These are phyloP conservation scores for Trapa incisa DNA, from an alignment of 345 rosid genomes.

Conservation along the genomic window DNA sequence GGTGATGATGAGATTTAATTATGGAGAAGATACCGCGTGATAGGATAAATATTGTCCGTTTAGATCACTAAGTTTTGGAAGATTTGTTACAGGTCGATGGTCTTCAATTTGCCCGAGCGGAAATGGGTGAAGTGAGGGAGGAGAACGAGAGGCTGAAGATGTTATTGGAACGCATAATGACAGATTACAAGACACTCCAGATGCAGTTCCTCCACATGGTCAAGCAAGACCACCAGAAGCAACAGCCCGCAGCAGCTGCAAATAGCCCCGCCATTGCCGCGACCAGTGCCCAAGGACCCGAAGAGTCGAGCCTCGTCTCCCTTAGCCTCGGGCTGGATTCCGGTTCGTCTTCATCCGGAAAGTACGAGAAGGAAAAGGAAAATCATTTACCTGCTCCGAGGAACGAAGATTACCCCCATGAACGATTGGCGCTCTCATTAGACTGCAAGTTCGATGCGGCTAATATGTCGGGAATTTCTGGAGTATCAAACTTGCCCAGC, in stretches of 20 bases:
- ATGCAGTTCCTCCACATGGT: constrained; percentile 36
- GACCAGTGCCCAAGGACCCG: constrained; percentile 9
- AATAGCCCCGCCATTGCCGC: neutral
- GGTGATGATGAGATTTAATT: neutral
- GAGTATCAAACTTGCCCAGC: constrained; percentile 11
- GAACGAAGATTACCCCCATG: constrained; percentile 18
- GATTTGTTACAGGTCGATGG: constrained; percentile 19
- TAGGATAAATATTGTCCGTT: neutral
- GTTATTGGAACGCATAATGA: constrained; percentile 34
- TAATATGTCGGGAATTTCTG: constrained; percentile 13
- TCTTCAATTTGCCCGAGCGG: constrained; percentile 47
- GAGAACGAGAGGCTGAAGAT: constrained; percentile 66
- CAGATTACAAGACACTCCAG: constrained; percentile 58
- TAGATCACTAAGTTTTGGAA: neutral
- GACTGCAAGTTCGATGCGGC: constrained; percentile 37
- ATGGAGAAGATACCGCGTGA: too few relatives aligned
- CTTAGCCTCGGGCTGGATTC: constrained; percentile 43
- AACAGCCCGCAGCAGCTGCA: constrained; percentile 1
- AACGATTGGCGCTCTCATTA: constrained; percentile 33
- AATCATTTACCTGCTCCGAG: constrained; percentile 8
- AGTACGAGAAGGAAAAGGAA: constrained; percentile 14
- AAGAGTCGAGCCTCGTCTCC: constrained; percentile 49
- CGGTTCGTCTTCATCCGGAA: neutral
- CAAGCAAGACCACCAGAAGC: constrained; percentile 30
- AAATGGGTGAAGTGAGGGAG: constrained; percentile 63